These are phyloP conservation scores for Hericium rajendrae DNA, from an alignment of 768 basidiomycete species.

Conservation along the genomic window DNA sequence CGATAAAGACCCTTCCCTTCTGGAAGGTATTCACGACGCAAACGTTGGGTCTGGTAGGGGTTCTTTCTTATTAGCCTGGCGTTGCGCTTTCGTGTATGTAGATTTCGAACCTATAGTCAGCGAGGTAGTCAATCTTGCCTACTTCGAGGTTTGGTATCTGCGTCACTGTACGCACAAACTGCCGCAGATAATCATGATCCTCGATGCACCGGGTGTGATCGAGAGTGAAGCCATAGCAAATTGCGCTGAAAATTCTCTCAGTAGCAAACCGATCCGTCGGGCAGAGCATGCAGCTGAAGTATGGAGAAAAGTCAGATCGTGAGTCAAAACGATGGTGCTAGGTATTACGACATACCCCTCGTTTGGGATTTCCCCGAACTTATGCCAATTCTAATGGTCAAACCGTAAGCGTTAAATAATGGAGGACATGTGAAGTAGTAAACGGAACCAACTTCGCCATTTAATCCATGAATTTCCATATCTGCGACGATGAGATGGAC, in stretches of 20 bases:
- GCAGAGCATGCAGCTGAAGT: background rate
- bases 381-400: background rate
- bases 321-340: background rate
- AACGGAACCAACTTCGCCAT: background rate
- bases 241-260: background rate
- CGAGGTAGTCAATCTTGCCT: background rate
- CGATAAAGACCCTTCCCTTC: slow-evolving; percentile 11
- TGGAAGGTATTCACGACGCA: slow-evolving; percentile 10
- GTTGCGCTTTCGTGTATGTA: no score
- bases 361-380: background rate
- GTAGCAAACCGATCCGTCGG: background rate
- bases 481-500: slow-evolving; percentile 1
- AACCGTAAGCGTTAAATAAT: background rate
- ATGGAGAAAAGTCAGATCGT: background rate
- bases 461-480: background rate
- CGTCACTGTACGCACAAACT: background rate
- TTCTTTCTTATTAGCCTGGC: no score
- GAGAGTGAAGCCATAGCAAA: background rate
- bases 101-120: slow-evolving; percentile 4
- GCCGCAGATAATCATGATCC: background rate
- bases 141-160: background rate
- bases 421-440: background rate
- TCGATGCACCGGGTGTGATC: background rate
- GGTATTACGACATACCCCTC: background rate
- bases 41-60: slow-evolving; percentile 8